Evolutionary conservation across 2,329 filamentous ascomycete species (phyloP), one percentile per base, ranked within the genome.

Genomic region (Ophiostoma quercus): DNA sequence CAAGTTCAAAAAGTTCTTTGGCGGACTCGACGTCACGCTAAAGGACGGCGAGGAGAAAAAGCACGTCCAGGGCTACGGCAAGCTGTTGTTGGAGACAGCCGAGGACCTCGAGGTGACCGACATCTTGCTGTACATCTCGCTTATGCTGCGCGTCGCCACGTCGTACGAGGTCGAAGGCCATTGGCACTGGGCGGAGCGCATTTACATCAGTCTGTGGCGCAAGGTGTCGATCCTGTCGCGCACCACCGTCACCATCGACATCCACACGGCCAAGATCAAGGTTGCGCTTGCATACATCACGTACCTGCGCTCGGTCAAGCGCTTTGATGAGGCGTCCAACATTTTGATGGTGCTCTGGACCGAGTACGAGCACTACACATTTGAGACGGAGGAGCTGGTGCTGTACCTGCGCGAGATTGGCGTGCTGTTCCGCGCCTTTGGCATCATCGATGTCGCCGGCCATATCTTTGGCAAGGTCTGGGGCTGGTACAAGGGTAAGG

Each of bases 341-440:
- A 79, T 81, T 11, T 75, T 81, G 68, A 77, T 80, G 41, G 79
- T 78, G 41, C 73, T 81, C 7, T 81, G 79, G 79, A 77, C 77
- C 0, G 80, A 81, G 73, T 80, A 80, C 54, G 77, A 80, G 72
- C 74, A 80, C 69, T 72, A 77, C 67, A 71, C 67, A 1, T 78
- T 77, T n/a, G 76, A 78, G 67, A 73, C 76, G 0, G 74, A 79
- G 73, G 68, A 73, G 1, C 75, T 80, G 14, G 75, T 79, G n/a
- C 71, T 79, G 43, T 77, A 76, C 68, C 76, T 81, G 63, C 75
- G 75, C 57, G 77, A 81, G 66, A 75, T 81, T 3, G 79, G 77
- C 25, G 71, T 75, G 0, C 69, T 78, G 1, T 79, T 79, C 73
- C 75, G 74, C 68, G 69, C 73, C 0, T 78, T 79, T 39, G 79